Base-by-base conservation (phyloP, 371 early-diverging fungal genomes). In the Basidiobolus heterosporus region DNA sequence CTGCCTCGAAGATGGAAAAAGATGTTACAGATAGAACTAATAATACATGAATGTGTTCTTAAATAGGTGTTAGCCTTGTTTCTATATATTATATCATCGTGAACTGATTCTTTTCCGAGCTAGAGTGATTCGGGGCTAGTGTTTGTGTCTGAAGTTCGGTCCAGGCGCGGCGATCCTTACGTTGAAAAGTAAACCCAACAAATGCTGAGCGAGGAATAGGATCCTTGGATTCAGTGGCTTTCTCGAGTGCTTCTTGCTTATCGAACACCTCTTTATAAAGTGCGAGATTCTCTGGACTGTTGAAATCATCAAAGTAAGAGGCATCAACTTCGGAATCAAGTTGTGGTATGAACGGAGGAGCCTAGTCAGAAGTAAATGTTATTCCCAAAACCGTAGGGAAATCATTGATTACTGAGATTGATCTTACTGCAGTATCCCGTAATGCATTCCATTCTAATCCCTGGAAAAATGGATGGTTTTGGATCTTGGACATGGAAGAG, bases 291-390 rank as follows among this genome's bases (percentile, higher is more conserved):
- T 67, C 65, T 36, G 76, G 72, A 51, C 78, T 67, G 21, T 63
- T 59, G 51, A 82, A 80, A 60, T 88, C 83, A 58, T 85, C 86
- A 75, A 93, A 91, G 65, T 91, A 86, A 11, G 73, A 61, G 16
- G 84, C 81, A 60, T 90, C 90, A 38, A 61, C 62, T 36, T 74
- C 74, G 4, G 68, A 61, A 40, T 61, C 55, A 17, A 88, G 65
- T 50, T 69, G 65, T 1, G 92, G 91, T 9, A 84, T 69, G 54
- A 85, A 86, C 13, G 86, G 85, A 11, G 87, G 82, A 16, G 55
- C 61, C 58, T 58, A 30, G 30, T 3, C 9, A 30, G 9, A 30
- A 9, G 30, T 30, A 30, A 9, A 3, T 30, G 30, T 30, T 30
- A 30, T 30, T 30, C 30, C n/a, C n/a, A n/a, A n/a, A n/a, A n/a